Base-by-base conservation (phyloP, 2,329 filamentous ascomycete species). In the Aureobasidium subglaciale region DNA sequence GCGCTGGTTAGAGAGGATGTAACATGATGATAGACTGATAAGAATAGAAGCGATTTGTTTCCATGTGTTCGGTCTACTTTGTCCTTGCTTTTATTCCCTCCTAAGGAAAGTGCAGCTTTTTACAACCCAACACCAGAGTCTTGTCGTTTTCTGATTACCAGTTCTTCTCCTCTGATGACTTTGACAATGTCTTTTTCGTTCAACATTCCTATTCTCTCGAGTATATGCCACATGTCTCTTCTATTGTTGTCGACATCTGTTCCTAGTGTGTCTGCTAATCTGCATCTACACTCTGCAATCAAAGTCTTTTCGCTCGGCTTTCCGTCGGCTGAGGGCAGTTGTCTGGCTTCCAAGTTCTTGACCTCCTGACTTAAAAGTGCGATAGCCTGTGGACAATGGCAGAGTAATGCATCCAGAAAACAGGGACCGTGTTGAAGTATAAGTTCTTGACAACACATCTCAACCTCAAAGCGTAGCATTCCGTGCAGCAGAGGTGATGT, bases 381-480 rank as follows among this genome's bases (percentile, higher is more conserved):
- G 22, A 49, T 41, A 2, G 41, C 42, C 11, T 16, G 18, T 1
- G 34, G 25, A 30, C 25, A 41, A 13, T 56, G 41, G n/a, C 57
- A 46, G 5, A 68, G 48, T 55, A 68, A 49, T 8, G 58, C 60
- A 13, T 64, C 49, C 49, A 68, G 64, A 45, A 67, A 66, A 8
- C 59, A 58, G 13, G 65, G 64, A 1, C 68, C 68, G 27, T 64
- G 56, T 16, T 57, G 55, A 11, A 70, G 59, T 15, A 68, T 50
- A 56, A 67, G 61, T 58, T 70, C 68, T 54, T 70, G 64, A 16
- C 61, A 62, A 5, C 64, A 65, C 22, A 69, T 53, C 54, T 70
- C 67, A 24, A 68, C 61, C 48, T 69, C 67, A 16, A 59, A 61
- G n/a, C 66, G 54, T 20, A 57, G 56, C 34, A 49, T 37, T 42